phyloP scores from a whole-genome alignment of 108 stramenopile genomes.

The Aurantiochytrium sp. region DNA sequence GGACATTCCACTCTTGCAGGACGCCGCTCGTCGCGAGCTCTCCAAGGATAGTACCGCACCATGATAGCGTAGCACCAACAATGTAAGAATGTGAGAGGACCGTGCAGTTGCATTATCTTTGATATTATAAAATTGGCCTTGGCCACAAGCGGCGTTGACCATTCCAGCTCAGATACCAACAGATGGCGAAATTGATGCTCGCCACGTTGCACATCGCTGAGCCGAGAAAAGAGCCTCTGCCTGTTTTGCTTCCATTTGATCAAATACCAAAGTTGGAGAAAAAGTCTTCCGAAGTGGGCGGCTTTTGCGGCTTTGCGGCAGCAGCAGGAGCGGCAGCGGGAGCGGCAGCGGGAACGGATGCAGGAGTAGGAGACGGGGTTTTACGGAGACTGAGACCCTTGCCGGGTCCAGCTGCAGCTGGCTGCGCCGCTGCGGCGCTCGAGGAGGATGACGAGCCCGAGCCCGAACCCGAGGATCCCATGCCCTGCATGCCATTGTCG shows the following conservation, averaged over 20 bases:
- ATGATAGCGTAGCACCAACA: neutral
- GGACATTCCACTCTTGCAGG: constrained; percentile 92
- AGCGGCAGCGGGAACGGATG: neutral
- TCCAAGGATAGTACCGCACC: constrained; percentile 16
- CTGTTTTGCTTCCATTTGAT: too few species aligned
- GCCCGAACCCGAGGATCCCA: neutral
- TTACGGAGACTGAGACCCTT: neutral
- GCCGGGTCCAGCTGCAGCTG: neutral
- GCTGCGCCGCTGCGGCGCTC: neutral
- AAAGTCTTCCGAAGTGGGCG: neutral
- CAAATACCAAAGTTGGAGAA: neutral
- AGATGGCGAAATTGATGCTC: too few species aligned
- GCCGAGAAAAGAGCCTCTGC: too few species aligned
- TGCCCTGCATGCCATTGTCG: neutral
- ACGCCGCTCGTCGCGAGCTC: constrained; percentile 92
- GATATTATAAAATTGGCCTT: too few species aligned
- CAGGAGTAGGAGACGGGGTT: neutral
- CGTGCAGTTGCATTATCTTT: too few species aligned
- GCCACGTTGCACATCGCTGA: too few species aligned
- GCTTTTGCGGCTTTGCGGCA: neutral
- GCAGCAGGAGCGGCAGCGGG: neutral
- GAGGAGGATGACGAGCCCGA: neutral
- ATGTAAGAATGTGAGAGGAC: too few species aligned
- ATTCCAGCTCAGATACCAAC: too few species aligned
- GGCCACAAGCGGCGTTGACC: too few species aligned